Percentiles rank a stretch among this genome's conserved stretches.
phyloP scores from a whole-genome alignment of 352 stramenopile species.

The Pilasporangium apinafurcum region DNA sequence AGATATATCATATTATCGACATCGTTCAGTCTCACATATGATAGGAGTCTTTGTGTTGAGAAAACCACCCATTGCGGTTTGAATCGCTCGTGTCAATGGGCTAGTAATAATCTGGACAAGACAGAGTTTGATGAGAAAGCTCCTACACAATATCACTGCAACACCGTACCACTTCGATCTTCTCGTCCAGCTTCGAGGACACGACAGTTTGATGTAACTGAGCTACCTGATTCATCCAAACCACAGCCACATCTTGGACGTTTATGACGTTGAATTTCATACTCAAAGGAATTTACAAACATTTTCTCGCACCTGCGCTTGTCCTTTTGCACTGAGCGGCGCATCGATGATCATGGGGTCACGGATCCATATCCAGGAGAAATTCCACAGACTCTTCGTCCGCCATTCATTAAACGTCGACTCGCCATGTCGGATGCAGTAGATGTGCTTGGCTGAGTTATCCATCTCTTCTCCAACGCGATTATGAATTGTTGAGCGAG shows the following conservation, averaged over 20 bases:
- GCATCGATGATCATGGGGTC: slow-evolving; percentile 85
- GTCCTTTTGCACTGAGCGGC: slow-evolving; percentile 62
- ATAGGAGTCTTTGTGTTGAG: slow-evolving; percentile 43
- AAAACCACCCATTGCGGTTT: slow-evolving; percentile 71
- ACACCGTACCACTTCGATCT: slow-evolving; percentile 55
- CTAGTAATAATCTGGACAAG: slow-evolving; percentile 78
- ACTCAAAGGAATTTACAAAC: background rate
- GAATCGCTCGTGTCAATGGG: slow-evolving; percentile 74
- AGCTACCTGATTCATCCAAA: slow-evolving; percentile 11
- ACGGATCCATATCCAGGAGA: slow-evolving; percentile 80
- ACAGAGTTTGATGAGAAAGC: no score
- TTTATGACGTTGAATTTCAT: no score
- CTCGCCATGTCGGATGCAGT: slow-evolving; percentile 85
- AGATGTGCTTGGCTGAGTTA: no score
- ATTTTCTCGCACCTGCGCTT: slow-evolving; percentile 40
- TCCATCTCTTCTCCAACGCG: no score
- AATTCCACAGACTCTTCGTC: slow-evolving; percentile 67
- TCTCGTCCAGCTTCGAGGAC: slow-evolving; percentile 34
- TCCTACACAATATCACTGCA: background rate
- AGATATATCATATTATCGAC: background rate
- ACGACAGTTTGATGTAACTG: slow-evolving; percentile 39
- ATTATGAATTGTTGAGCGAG: no score
- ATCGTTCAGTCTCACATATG: slow-evolving; percentile 19
- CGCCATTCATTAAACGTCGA: slow-evolving; percentile 88
- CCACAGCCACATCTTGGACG: background rate